Evolutionary conservation across 2,329 filamentous ascomycete genomes (phyloP).

Genomic region (Hypoxylon sp.): DNA sequence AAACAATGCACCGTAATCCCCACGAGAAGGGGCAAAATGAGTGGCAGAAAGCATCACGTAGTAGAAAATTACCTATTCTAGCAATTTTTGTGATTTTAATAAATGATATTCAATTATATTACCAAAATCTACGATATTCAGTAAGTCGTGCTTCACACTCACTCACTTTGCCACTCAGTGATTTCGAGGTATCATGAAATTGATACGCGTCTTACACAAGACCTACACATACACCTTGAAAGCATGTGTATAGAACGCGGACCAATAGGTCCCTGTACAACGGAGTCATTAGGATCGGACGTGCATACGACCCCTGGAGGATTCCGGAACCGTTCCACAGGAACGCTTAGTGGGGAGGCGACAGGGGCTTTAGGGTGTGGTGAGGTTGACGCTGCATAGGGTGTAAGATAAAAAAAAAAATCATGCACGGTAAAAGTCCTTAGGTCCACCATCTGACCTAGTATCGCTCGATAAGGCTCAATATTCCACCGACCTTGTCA

Average conservation of each 20-base stretch:
- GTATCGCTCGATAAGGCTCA: neutral
- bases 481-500: slow-evolving; percentile 1
- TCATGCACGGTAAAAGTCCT: slow-evolving; percentile 1
- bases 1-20: neutral
- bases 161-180: neutral
- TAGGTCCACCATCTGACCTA: neutral
- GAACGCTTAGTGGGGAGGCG: neutral
- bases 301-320: neutral
- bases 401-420: neutral
- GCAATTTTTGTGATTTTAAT: neutral
- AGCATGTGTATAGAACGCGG: neutral
- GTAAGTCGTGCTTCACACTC: neutral
- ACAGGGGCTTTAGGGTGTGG: neutral
- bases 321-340: neutral
- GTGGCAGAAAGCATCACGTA: neutral
- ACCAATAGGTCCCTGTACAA: neutral
- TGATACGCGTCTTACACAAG: neutral
- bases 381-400: slow-evolving; percentile 4
- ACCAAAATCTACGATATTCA: neutral
- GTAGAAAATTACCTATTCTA: neutral
- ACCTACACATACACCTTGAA: neutral
- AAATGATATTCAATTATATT: neutral
- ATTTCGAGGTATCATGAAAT: neutral
- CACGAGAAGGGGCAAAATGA: neutral
- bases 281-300: neutral